These are phyloP conservation scores for Globisporangium spiculum DNA, from an alignment of 352 stramenopile species.

Conservation along the genomic window DNA sequence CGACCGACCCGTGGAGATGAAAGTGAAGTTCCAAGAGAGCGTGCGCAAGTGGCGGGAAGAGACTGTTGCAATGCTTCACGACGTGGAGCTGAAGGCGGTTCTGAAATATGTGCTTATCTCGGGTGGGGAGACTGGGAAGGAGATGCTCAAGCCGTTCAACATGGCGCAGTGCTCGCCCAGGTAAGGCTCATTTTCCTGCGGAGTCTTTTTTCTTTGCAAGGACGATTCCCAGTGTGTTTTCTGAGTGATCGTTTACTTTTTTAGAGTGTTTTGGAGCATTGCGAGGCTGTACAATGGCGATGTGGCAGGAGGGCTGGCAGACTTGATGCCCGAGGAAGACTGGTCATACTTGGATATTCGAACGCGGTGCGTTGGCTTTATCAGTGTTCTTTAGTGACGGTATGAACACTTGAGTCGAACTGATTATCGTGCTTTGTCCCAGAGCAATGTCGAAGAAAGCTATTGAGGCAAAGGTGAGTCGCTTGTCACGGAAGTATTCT, in stretches of 20 bases:
- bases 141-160: constrained; percentile 91
- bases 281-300: constrained; percentile 75
- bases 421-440: background rate
- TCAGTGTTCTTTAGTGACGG: background rate
- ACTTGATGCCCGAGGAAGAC: constrained; percentile 75
- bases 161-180: constrained; percentile 83
- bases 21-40: constrained; percentile 75
- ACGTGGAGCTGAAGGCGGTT: constrained; percentile 59
- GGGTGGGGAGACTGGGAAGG: constrained; percentile 66
- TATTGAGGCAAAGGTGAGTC: constrained; percentile 66
- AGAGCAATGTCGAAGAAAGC: constrained; percentile 76
- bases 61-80: constrained; percentile 61
- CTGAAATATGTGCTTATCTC: constrained; percentile 85
- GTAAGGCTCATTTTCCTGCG: constrained; percentile 21
- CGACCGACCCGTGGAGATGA: constrained; percentile 36
- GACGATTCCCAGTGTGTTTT: background rate
- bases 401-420: background rate
- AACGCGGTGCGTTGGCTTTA: constrained; percentile 34
- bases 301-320: constrained; percentile 56
- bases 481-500: background rate
- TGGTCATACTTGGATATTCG: constrained; percentile 82
- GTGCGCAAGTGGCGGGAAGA: constrained; percentile 83
- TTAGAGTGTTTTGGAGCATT: constrained; percentile 84
- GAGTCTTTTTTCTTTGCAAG: background rate
- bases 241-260: background rate